Conservation (phyloP, 495 filamentous ascomycete species). For the Hypoxylon fuscum region DNA sequence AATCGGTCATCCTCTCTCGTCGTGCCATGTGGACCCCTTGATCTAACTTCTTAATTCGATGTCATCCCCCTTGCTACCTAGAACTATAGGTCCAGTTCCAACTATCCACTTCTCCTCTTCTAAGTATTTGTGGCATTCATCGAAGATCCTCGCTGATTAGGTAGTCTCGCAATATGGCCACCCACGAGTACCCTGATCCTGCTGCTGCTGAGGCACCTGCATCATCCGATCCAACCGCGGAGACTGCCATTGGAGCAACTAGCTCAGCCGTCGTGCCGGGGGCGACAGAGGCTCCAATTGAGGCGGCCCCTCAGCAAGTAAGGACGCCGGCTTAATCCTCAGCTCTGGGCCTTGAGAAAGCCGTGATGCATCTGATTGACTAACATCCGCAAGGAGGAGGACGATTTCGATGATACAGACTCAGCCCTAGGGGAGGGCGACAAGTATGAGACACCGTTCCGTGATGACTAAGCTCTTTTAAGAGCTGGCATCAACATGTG, state of each 20-base stretch:
- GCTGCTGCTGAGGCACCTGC: not conserved
- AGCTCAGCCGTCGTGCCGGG: not conserved
- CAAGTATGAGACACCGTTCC: slow-evolving; percentile 32
- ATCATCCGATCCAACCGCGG: slow-evolving; percentile 2
- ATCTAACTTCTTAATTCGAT: not conserved
- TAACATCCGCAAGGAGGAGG: slow-evolving; percentile 11
- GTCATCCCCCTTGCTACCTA: slow-evolving; percentile 1
- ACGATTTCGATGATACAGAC: slow-evolving; percentile 45
- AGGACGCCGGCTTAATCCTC: not conserved
- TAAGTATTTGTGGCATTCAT: not conserved
- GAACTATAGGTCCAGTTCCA: slow-evolving; percentile 8
- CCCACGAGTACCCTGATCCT: slow-evolving; percentile 1
- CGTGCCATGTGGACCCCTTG: slow-evolving; percentile 11
- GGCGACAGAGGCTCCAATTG: slow-evolving; percentile 10
- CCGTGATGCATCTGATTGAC: slow-evolving; percentile 6
- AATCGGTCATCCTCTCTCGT: not conserved
- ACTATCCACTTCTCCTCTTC: slow-evolving; percentile 34
- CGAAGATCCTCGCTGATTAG: slow-evolving; percentile 4
- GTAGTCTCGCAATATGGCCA: slow-evolving; percentile 18
- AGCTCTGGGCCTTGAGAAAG: not conserved
- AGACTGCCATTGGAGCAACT: not conserved
- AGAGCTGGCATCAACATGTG: not conserved
- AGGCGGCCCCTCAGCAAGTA: slow-evolving; percentile 21
- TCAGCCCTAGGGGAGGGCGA: slow-evolving; percentile 48
- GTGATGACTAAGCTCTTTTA: not conserved